Evolutionary conservation across 2,329 filamentous ascomycete species (phyloP), one percentile per base, ranked within the genome.

Genomic region (Venturiaceae sp.): DNA sequence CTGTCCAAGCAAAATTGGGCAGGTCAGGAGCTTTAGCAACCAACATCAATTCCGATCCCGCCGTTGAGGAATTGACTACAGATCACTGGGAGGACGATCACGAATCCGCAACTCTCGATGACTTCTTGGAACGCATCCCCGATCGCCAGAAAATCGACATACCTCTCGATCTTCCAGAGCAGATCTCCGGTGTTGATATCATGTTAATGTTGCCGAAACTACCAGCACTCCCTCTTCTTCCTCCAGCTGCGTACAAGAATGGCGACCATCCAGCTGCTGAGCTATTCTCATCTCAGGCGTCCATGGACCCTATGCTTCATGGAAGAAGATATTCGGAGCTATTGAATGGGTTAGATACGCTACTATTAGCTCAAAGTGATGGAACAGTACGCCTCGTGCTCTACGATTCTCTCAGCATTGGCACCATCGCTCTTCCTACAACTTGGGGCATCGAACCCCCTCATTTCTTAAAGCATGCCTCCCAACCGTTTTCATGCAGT

Each of bases 351-450:
- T 85, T 94, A 46, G 88, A 92, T 69, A 82, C 92, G 63, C 84
- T 95, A 74, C 75, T 92, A 5, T 81, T 88, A 2, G 88, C 88
- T 4, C 88, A 85, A 3, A 80, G 82, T 58, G 81, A 89, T 62
- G 88, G 88, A 8, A 80, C 77, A 19, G 77, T 95, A 13, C 86
- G 92, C 67, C 76, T 95, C 19, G 89, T 85, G 64, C 90, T 95
- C 53, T 92, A 92, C 69, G 88, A 95, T 69, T 92, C 88, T 5
- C 90, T 95, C 65, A 80, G 88, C 60, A 86, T 95, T 60, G 89
- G 90, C 3, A 80, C 73, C 13, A 85, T 91, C 61, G 70, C 74
- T 60, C 78, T 80, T 59, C 79, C 75, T 1, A 74, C 72, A 3
- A 66, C 62, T 59, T 69, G 68, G 66, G 68, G 62, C 13, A 68